A percentile compares a stretch with the other conserved stretches of the same genome.
Conservation (phyloP, 768 basidiomycete species). For the Agaricus bisporus region DNA sequence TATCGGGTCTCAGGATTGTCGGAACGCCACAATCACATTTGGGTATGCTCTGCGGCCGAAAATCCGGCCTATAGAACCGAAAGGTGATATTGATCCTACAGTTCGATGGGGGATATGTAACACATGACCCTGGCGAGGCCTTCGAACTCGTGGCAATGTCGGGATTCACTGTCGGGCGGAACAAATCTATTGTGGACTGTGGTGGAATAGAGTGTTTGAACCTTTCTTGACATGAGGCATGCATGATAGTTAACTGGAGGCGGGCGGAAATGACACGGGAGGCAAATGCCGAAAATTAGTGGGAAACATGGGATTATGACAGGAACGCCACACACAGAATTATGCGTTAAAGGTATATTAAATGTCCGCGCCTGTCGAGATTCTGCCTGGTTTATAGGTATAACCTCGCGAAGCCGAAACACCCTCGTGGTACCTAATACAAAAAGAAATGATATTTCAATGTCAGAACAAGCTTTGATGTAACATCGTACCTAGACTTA, state of each 20-base stretch:
- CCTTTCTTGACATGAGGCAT: conserved; percentile 74
- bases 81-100: conserved; percentile 84
- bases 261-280: neutral
- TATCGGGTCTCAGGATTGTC: conserved; percentile 66
- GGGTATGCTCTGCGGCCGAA: conserved; percentile 57
- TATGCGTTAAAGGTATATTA: conserved; percentile 72
- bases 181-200: conserved; percentile 65
- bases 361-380: conserved; percentile 63
- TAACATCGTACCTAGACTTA: conserved; percentile 59
- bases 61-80: conserved; percentile 82
- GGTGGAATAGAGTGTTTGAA: conserved; percentile 81
- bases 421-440: conserved; percentile 54
- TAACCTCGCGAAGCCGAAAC: conserved; percentile 74
- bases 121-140: conserved; percentile 1
- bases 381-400: conserved; percentile 54
- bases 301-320: neutral
- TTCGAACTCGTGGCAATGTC: conserved; percentile 25
- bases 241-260: conserved; percentile 75
- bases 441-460: neutral
- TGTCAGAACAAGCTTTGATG: neutral
- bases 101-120: conserved; percentile 35
- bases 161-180: conserved; percentile 39
- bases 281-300: neutral
- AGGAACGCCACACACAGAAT: conserved; percentile 48
- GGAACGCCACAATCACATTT: conserved; percentile 70